phyloP scores from a whole-genome alignment of 1,139 yeast species.

The Debaryomycetaceae sp. region DNA sequence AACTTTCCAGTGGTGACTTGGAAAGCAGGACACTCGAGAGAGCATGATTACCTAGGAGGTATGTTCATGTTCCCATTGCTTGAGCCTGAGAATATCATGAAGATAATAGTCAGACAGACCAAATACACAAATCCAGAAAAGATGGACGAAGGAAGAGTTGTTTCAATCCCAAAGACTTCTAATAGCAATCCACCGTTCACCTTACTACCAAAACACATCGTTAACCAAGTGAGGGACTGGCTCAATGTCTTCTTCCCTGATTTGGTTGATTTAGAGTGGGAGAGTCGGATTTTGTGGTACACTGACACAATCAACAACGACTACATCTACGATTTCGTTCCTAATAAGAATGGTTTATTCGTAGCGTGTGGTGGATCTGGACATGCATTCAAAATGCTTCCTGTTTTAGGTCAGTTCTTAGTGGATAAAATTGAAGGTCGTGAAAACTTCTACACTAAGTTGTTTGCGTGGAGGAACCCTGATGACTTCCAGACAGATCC shows the following conservation, averaged over 20 bases:
- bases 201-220: slow-evolving; percentile 5
- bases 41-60: slow-evolving; percentile 13
- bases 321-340: slow-evolving; percentile 38
- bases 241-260: slow-evolving; percentile 8
- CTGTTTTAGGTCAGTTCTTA: slow-evolving; percentile 30
- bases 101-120: slow-evolving; percentile 6
- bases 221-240: slow-evolving; percentile 2
- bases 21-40: slow-evolving; percentile 9
- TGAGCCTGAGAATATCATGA: slow-evolving; percentile 8
- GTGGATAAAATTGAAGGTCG: slow-evolving; percentile 22
- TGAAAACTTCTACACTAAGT: slow-evolving; percentile 17
- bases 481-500: slow-evolving; percentile 7
- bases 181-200: slow-evolving; percentile 3
- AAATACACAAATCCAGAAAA: slow-evolving; percentile 9
- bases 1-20: slow-evolving; percentile 24
- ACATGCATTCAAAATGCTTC: slow-evolving; percentile 36
- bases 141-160: slow-evolving; percentile 1
- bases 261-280: slow-evolving; percentile 2
- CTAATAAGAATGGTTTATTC: slow-evolving; percentile 29
- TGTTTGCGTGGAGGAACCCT: slow-evolving; percentile 32
- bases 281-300: slow-evolving; percentile 27
- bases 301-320: slow-evolving; percentile 42
- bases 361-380: slow-evolving; percentile 48
- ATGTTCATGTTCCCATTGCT: slow-evolving; percentile 22
- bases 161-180: slow-evolving; percentile 7